Conservation (phyloP, 768 basidiomycete genomes). For the Boletus pseudo-olivaceus region DNA sequence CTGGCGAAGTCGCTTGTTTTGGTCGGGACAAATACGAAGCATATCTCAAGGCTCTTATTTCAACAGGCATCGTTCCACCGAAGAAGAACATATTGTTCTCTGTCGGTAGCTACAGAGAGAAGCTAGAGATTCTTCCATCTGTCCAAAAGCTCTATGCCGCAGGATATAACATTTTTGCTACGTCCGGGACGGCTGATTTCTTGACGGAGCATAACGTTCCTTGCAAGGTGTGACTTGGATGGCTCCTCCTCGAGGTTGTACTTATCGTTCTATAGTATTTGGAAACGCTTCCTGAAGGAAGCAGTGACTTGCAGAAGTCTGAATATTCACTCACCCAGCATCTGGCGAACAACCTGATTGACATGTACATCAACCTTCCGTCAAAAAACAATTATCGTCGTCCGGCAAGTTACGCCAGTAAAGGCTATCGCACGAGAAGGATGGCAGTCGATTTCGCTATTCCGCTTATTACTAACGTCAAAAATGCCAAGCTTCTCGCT, state of each 20-base stretch:
- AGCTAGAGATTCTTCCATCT: constrained; percentile 91
- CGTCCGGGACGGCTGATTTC: constrained; percentile 96
- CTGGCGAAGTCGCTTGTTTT: constrained; percentile 98
- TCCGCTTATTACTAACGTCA: constrained; percentile 96
- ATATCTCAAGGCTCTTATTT: constrained; percentile 94
- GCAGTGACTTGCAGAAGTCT: constrained; percentile 79
- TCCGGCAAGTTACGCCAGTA: constrained; percentile 94
- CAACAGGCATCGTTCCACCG: constrained; percentile 90
- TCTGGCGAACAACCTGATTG: constrained; percentile 93
- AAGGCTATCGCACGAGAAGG: constrained; percentile 93
- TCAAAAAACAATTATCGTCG: constrained; percentile 97
- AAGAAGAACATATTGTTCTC: constrained; percentile 98
- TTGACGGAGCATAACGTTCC: constrained; percentile 94
- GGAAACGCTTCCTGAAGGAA: constrained; percentile 78
- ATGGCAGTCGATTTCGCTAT: constrained; percentile 99
- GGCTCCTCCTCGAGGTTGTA: background rate
- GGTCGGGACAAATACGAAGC: constrained; percentile 98
- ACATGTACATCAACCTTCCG: constrained; percentile 99
- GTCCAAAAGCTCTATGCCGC: constrained; percentile 92
- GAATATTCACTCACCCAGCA: constrained; percentile 98
- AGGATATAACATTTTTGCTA: constrained; percentile 96
- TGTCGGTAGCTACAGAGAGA: constrained; percentile 95
- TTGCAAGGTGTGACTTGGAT: constrained; percentile 66
- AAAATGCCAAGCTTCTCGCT: constrained; percentile 94
- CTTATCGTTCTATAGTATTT: constrained; percentile 58